These are phyloP conservation scores for slime mould (Dictyostelium discoideum) DNA, from an alignment of 78 protist species.

Conservation along the genomic window DNA sequence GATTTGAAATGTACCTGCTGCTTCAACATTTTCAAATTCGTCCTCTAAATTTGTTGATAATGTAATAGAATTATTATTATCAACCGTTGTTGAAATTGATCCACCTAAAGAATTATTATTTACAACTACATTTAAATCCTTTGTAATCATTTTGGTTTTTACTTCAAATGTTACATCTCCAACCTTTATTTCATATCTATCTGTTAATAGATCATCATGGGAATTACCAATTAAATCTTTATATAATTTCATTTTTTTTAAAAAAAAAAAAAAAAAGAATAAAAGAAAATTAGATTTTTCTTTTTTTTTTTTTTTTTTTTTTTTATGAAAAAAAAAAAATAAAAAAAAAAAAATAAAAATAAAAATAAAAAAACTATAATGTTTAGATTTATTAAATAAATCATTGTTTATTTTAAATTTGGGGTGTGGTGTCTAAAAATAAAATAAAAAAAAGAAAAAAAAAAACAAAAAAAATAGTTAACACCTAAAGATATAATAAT, in stretches of 20 bases:
- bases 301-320: too few relatives aligned
- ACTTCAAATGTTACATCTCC: constrained; percentile 79
- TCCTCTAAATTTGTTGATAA: constrained; percentile 78
- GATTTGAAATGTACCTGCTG: constrained; percentile 33
- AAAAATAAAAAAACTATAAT: too few relatives aligned
- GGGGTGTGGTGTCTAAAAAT: too few relatives aligned
- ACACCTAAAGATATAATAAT: too few relatives aligned
- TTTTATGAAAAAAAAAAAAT: too few relatives aligned
- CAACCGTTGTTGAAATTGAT: constrained; percentile 22
- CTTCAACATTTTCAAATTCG: constrained; percentile 60
- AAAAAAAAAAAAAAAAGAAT: too few relatives aligned
- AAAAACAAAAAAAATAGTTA: too few relatives aligned
- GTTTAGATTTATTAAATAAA: too few relatives aligned
- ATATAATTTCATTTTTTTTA: background rate
- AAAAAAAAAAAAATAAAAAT: too few relatives aligned
- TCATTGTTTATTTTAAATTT: too few relatives aligned
- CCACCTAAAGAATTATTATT: constrained; percentile 61
- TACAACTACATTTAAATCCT: constrained; percentile 40
- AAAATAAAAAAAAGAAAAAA: too few relatives aligned
- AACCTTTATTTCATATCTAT: constrained; percentile 53
- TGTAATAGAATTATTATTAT: constrained; percentile 78
- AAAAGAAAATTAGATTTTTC: too few relatives aligned
- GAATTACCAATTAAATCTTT: background rate
- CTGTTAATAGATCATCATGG: constrained; percentile 81
- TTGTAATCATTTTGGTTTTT: constrained; percentile 60